Conservation (phyloP, 2,329 filamentous ascomycete species). For the Aspergillus versicolor region DNA sequence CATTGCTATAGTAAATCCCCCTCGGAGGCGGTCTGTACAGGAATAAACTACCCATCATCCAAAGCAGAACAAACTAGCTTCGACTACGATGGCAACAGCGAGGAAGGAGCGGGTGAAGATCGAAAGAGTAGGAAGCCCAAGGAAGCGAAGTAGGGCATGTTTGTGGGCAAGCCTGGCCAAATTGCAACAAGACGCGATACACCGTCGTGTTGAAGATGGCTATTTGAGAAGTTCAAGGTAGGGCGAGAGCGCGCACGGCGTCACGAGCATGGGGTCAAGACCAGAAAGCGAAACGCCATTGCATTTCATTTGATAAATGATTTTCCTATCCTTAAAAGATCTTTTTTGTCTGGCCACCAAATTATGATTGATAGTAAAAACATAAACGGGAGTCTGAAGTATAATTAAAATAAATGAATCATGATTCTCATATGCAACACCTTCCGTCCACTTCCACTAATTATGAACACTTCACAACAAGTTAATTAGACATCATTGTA, state of each 20-base stretch:
- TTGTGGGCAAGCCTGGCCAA: background rate
- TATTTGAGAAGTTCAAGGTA: background rate
- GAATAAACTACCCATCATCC: background rate
- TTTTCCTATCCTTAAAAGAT: too few species aligned
- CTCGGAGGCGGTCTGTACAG: background rate
- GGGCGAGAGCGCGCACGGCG: background rate
- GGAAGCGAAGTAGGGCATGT: background rate
- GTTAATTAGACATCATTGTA: conserved; percentile 26
- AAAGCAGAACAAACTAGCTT: background rate
- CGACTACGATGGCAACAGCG: background rate
- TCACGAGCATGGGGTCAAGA: background rate
- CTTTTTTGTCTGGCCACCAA: background rate
- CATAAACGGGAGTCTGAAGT: background rate
- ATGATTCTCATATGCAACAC: conserved; percentile 1
- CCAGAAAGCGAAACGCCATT: background rate
- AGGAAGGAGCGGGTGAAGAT: background rate
- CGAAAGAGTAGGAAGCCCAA: background rate
- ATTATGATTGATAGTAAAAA: background rate
- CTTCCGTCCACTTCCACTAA: conserved; percentile 7
- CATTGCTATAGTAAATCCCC: background rate
- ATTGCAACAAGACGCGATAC: background rate
- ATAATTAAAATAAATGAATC: conserved; percentile 7
- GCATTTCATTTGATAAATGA: background rate
- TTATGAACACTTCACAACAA: conserved; percentile 12
- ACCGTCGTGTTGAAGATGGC: too few species aligned